These are phyloP conservation scores for Carallia brachiata DNA, from an alignment of 345 rosid genomes.

Conservation along the genomic window DNA sequence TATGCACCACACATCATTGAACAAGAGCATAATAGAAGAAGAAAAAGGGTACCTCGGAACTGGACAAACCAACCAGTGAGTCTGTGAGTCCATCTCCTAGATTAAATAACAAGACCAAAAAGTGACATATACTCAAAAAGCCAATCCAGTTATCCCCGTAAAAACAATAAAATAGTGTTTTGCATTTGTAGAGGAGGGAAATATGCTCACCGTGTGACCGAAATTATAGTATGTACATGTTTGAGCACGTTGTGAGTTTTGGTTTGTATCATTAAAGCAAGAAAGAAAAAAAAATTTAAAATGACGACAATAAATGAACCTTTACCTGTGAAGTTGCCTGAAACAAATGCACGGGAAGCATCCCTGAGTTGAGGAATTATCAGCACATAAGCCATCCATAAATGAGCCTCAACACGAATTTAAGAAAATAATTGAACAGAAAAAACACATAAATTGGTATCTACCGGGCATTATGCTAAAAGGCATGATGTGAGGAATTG, in stretches of 20 bases:
- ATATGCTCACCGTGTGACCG: too few species aligned
- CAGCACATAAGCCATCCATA: slow-evolving; percentile 23
- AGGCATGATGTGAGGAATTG: too few species aligned
- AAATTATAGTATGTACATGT: too few species aligned
- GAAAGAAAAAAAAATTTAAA: not conserved
- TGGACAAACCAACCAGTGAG: slow-evolving; percentile 68
- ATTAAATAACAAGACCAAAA: slow-evolving; percentile 9
- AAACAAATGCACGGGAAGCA: slow-evolving; percentile 92
- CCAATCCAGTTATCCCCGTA: not conserved
- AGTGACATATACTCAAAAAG: not conserved
- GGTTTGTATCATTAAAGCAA: not conserved
- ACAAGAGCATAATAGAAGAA: not conserved
- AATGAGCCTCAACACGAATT: slow-evolving; percentile 1
- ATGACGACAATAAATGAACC: not conserved
- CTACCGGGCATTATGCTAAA: too few species aligned
- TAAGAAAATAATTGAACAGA: not conserved
- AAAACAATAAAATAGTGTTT: too few species aligned
- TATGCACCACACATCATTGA: too few species aligned
- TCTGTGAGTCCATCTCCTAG: slow-evolving; percentile 93
- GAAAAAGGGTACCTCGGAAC: slow-evolving; percentile 58
- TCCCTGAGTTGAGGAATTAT: slow-evolving; percentile 49
- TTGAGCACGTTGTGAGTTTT: not conserved
- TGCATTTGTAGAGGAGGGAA: too few species aligned
- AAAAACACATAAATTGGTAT: not conserved
- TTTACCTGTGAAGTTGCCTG: slow-evolving; percentile 95